These are phyloP conservation scores for Epichloe bromicola DNA, from an alignment of 2,329 filamentous ascomycete genomes.

Conservation along the genomic window DNA sequence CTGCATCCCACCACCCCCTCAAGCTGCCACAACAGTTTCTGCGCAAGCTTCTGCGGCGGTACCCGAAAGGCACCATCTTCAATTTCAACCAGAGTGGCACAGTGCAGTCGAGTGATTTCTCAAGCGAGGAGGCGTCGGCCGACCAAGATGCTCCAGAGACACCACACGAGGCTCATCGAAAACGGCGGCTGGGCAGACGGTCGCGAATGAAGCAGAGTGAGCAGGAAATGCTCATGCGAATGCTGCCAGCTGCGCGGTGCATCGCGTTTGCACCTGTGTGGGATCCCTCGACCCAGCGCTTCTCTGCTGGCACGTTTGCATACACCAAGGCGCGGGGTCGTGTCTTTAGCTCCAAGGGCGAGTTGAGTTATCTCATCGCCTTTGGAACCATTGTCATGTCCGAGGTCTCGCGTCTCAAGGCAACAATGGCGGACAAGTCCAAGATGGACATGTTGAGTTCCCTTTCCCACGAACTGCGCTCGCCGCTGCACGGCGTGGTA, in stretches of 20 bases:
- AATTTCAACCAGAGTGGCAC: slow-evolving; percentile 27
- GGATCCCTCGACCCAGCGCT: slow-evolving; percentile 30
- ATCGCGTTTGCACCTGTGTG: slow-evolving; percentile 35
- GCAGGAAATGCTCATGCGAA: slow-evolving; percentile 15
- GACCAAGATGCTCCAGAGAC: background rate
- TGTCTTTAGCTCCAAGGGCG: slow-evolving; percentile 30
- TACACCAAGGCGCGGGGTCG: slow-evolving; percentile 32
- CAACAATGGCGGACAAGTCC: slow-evolving; percentile 26
- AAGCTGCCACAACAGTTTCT: slow-evolving; percentile 27
- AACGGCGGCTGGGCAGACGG: background rate
- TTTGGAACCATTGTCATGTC: slow-evolving; percentile 44
- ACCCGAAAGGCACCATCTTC: slow-evolving; percentile 34
- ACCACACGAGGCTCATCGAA: background rate
- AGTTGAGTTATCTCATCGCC: slow-evolving; percentile 36
- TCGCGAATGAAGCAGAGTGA: slow-evolving; percentile 9
- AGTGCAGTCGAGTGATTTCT: slow-evolving; percentile 18
- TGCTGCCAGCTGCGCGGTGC: slow-evolving; percentile 31
- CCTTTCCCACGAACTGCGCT: slow-evolving; percentile 48
- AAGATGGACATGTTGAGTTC: slow-evolving; percentile 47
- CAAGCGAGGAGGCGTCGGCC: slow-evolving; percentile 10
- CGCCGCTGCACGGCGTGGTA: slow-evolving; percentile 47
- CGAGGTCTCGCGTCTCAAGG: slow-evolving; percentile 36
- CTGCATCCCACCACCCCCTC: slow-evolving; percentile 4
- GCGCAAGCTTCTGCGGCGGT: slow-evolving; percentile 26
- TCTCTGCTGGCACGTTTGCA: slow-evolving; percentile 35